A percentile compares a stretch with the other conserved stretches of the same genome.
phyloP scores from a whole-genome alignment of 2,329 filamentous ascomycete genomes.

The Neofusicoccum cordaticola region DNA sequence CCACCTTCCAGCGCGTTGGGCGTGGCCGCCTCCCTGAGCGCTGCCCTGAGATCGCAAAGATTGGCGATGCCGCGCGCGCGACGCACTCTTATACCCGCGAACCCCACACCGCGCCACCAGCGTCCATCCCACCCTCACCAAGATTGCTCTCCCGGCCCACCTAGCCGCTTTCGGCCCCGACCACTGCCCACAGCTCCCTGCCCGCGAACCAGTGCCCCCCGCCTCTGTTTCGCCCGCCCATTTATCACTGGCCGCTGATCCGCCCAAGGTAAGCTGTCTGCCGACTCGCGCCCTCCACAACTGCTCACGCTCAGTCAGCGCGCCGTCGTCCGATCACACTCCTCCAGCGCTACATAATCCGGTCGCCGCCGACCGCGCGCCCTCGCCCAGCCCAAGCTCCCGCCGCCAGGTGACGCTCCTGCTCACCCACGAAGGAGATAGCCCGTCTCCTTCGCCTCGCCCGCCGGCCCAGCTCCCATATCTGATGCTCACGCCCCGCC shows the following conservation, averaged over 20 bases:
- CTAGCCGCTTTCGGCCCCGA: slow-evolving; percentile 4
- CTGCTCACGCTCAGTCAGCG: slow-evolving; percentile 16
- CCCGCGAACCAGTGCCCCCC: slow-evolving; percentile 10
- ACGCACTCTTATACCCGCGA: slow-evolving; percentile 9
- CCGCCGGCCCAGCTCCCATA: background rate
- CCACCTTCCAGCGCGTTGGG: slow-evolving; percentile 2
- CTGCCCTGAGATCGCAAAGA: slow-evolving; percentile 14
- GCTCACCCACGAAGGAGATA: background rate
- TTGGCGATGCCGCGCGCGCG: background rate
- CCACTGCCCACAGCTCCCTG: slow-evolving; percentile 2
- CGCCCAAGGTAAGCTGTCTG: slow-evolving; percentile 15
- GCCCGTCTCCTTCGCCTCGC: background rate
- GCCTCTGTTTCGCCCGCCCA: slow-evolving; percentile 6
- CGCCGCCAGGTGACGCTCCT: background rate
- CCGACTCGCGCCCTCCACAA: slow-evolving; percentile 10
- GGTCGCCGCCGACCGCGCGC: background rate
- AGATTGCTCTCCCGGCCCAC: slow-evolving; percentile 9
- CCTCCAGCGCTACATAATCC: slow-evolving; percentile 1
- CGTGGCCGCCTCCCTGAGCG: background rate
- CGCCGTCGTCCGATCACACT: background rate
- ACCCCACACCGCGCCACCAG: slow-evolving; percentile 14
- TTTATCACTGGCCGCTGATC: slow-evolving; percentile 18
- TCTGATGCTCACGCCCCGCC: background rate
- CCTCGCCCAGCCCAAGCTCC: background rate
- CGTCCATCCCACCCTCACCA: slow-evolving; percentile 3